These are phyloP conservation scores for Carnegiea gigantea DNA, from an alignment of 179 eudicot species.

Conservation along the genomic window DNA sequence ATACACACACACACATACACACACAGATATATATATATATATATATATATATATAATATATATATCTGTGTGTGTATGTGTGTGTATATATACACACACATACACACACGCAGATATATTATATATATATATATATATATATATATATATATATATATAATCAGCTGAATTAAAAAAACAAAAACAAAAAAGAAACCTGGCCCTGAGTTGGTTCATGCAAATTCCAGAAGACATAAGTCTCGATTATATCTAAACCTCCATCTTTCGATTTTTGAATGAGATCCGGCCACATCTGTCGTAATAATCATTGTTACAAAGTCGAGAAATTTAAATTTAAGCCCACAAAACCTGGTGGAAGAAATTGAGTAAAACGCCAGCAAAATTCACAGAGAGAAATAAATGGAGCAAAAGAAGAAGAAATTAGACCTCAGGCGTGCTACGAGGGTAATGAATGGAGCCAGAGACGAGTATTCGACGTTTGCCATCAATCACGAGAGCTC, in stretches of 20 bases:
- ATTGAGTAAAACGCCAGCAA: not conserved
- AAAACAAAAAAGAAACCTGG: constrained; percentile 43
- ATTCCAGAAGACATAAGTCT: constrained; percentile 91
- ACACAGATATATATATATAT: too few species aligned
- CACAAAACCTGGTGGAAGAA: not conserved
- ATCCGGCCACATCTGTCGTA: constrained; percentile 85
- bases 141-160: too few species aligned
- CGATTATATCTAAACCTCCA: constrained; percentile 86
- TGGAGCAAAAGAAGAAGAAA: not conserved
- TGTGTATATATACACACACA: too few species aligned
- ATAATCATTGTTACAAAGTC: not conserved
- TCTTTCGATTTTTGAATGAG: constrained; percentile 92
- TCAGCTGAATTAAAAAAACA: not conserved
- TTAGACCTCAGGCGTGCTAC: constrained; percentile 87
- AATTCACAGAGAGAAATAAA: not conserved
- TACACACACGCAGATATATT: too few species aligned
- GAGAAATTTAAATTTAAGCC: not conserved
- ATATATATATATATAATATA: too few species aligned
- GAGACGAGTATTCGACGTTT: constrained; percentile 73
- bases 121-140: too few species aligned
- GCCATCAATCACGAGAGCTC: constrained; percentile 86
- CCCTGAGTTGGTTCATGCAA: constrained; percentile 77
- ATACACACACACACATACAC: too few species aligned
- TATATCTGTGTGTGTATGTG: too few species aligned
- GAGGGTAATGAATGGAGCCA: constrained; percentile 96